These are phyloP conservation scores for Ganoderma sp. DNA, from an alignment of 1,284 basidiomycete genomes.

Conservation along the genomic window DNA sequence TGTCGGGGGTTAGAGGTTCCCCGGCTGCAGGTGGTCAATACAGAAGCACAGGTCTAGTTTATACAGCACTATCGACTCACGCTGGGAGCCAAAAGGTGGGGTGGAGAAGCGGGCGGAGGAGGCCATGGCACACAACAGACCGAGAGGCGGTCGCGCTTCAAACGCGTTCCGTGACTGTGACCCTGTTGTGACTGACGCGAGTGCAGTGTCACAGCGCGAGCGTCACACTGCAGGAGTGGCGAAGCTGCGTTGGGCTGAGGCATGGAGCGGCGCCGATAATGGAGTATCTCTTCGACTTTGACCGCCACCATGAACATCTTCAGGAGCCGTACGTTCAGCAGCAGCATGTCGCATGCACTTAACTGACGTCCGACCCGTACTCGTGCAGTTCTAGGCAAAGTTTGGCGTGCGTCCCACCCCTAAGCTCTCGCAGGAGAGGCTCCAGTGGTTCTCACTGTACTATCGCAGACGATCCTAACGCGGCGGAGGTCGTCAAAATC, in stretches of 20 bases:
- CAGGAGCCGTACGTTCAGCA: slow-evolving; percentile 73
- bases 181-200: slow-evolving; percentile 37
- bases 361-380: slow-evolving; percentile 22
- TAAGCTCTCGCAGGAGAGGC: neutral
- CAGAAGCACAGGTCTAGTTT: neutral
- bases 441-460: slow-evolving; percentile 34
- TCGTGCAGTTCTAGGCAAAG: slow-evolving; percentile 82
- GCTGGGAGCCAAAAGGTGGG: slow-evolving; percentile 19
- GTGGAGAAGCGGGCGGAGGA: slow-evolving; percentile 26
- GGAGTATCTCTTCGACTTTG: slow-evolving; percentile 27
- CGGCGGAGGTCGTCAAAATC: slow-evolving; percentile 93
- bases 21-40: slow-evolving; percentile 11
- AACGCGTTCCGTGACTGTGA: neutral
- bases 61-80: slow-evolving; percentile 9
- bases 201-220: slow-evolving; percentile 32
- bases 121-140: slow-evolving; percentile 5
- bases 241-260: slow-evolving; percentile 19
- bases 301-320: slow-evolving; percentile 71
- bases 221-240: slow-evolving; percentile 24
- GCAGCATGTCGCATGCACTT: slow-evolving; percentile 12
- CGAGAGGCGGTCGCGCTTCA: neutral
- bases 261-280: slow-evolving; percentile 12
- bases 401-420: slow-evolving; percentile 80
- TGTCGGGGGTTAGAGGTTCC: slow-evolving; percentile 26
- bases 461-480: slow-evolving; percentile 78